These are phyloP conservation scores for Rhizopogon vinicolor DNA, from an alignment of 768 basidiomycete species.

Conservation along the genomic window DNA sequence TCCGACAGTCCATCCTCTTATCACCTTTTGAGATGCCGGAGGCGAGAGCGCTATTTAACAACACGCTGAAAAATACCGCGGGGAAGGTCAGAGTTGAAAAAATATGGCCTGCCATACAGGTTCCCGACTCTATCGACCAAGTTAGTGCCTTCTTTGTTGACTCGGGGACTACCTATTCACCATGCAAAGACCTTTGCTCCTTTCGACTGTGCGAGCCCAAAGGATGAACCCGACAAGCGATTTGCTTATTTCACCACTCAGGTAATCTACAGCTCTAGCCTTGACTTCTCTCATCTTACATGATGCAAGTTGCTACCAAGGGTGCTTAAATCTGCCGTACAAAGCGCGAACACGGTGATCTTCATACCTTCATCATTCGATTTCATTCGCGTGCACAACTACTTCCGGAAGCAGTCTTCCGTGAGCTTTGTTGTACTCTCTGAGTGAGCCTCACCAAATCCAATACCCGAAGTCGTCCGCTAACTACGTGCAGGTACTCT, in stretches of 20 bases:
- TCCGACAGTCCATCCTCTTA: constrained; percentile 87
- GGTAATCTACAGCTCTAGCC: constrained; percentile 33
- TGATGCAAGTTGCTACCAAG: constrained; percentile 66
- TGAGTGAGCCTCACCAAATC: constrained; percentile 51
- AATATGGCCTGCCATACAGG: constrained; percentile 66
- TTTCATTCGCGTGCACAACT: constrained; percentile 86
- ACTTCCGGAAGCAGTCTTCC: constrained; percentile 69
- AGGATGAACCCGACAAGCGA: constrained; percentile 82
- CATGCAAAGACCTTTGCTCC: constrained; percentile 56
- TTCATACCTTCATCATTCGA: constrained; percentile 96
- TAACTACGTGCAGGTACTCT: constrained; percentile 59
- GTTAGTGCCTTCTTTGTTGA: constrained; percentile 32
- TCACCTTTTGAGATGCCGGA: constrained; percentile 91
- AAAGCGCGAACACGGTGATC: constrained; percentile 82
- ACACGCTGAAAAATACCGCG: constrained; percentile 72
- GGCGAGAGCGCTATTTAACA: constrained; percentile 73
- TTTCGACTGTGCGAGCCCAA: constrained; percentile 67
- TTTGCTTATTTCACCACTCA: constrained; percentile 86
- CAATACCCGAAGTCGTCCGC: not conserved
- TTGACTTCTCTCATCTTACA: not conserved
- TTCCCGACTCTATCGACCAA: constrained; percentile 83
- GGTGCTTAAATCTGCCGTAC: constrained; percentile 88
- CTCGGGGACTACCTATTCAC: not conserved
- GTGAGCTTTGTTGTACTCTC: constrained; percentile 82
- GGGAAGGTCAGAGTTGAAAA: constrained; percentile 76